Percentiles rank a stretch among this genome's conserved stretches.
Evolutionary conservation across 805 yeast species (phyloP).

Genomic region (Schwanniomyces polymorphus): DNA sequence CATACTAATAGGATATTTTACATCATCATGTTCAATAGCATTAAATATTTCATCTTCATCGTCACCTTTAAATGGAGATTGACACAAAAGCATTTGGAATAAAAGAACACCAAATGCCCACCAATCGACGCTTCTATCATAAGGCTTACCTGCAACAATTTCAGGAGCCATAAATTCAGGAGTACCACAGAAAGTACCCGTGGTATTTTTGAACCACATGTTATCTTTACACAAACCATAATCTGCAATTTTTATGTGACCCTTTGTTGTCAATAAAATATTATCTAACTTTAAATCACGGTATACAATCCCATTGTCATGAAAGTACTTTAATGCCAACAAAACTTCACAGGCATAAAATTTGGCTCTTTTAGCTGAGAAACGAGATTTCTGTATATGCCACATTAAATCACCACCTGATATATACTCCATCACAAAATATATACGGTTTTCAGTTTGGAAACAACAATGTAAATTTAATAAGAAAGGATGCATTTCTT

Average conservation of each 20-base stretch:
- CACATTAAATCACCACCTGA: conserved; percentile 99
- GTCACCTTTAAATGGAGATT: conserved; percentile 96
- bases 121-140: conserved; percentile 97
- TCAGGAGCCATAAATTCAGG: conserved; percentile 99
- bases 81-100: conserved; percentile 94
- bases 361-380: conserved; percentile 89
- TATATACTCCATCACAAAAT: conserved; percentile 97
- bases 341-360: conserved; percentile 97
- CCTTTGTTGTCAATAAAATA: conserved; percentile 82
- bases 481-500: conserved; percentile 89
- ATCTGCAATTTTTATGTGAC: conserved; percentile 96
- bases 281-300: conserved; percentile 96
- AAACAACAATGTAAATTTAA: conserved; percentile 90
- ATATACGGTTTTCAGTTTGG: conserved; percentile 96
- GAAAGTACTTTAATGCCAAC: conserved; percentile 87
- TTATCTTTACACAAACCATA: conserved; percentile 96
- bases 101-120: conserved; percentile 98
- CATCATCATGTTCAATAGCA: conserved; percentile 95
- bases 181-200: conserved; percentile 97
- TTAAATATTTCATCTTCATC: conserved; percentile 96
- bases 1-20: conserved; percentile 95
- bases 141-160: conserved; percentile 87
- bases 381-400: conserved; percentile 93
- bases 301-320: conserved; percentile 92
- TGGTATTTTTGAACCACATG: conserved; percentile 82